Percentiles rank a stretch among this genome's conserved stretches.
These are phyloP conservation scores for Alternaria postmessia DNA, from an alignment of 2,329 filamentous ascomycete species.

Conservation along the genomic window DNA sequence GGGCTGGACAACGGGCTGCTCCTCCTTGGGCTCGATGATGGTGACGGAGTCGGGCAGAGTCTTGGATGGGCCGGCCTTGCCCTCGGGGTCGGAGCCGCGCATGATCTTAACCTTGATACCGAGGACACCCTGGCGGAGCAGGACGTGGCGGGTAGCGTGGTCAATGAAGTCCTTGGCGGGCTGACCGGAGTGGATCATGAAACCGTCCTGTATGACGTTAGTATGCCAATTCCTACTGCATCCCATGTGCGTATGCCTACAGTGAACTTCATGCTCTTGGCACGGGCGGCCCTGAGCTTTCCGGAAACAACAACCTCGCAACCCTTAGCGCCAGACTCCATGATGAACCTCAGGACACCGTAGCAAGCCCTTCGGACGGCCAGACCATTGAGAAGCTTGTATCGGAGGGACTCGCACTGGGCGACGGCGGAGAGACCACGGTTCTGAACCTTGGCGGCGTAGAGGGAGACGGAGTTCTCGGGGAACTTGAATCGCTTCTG, in stretches of 20 bases:
- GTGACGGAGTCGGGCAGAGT: slow-evolving; percentile 97
- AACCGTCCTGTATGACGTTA: slow-evolving; percentile 73
- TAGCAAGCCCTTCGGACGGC: slow-evolving; percentile 99
- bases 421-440: slow-evolving; percentile 99
- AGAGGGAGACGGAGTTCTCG: slow-evolving; percentile 99
- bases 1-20: slow-evolving; percentile 92
- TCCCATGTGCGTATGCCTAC: slow-evolving; percentile 57
- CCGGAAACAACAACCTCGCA: slow-evolving; percentile 99
- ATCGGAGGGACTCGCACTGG: slow-evolving; percentile 99
- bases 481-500: slow-evolving; percentile 99
- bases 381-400: slow-evolving; percentile 99
- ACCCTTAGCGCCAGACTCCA: slow-evolving; percentile 99
- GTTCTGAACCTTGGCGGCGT: slow-evolving; percentile 99
- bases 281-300: slow-evolving; percentile 98
- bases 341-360: slow-evolving; percentile 99
- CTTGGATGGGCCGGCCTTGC: slow-evolving; percentile 98
- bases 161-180: slow-evolving; percentile 99
- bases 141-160: slow-evolving; percentile 96
- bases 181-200: slow-evolving; percentile 99
- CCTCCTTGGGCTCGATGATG: slow-evolving; percentile 99
- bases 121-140: slow-evolving; percentile 98
- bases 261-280: slow-evolving; percentile 99
- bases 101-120: slow-evolving; percentile 99
- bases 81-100: slow-evolving; percentile 98
- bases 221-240: slow-evolving; percentile 7